Evolutionary conservation across 768 basidiomycete species (phyloP).

Genomic region (Phylloporus rhodoxanthus): DNA sequence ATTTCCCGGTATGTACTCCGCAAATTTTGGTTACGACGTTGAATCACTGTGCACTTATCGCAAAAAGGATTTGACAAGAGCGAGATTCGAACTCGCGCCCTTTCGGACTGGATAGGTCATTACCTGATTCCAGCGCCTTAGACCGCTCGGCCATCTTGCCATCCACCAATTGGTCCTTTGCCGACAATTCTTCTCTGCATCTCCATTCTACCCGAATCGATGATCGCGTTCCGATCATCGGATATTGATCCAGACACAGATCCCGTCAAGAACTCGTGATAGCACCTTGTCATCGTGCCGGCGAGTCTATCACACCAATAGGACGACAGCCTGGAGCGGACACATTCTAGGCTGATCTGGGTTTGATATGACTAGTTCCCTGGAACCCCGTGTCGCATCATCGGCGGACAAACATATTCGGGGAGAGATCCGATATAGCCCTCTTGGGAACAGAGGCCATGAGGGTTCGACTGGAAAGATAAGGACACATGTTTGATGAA

Average conservation of each 20-base stretch:
- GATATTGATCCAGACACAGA: neutral
- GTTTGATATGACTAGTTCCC: neutral
- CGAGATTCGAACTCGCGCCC: constrained; percentile 37
- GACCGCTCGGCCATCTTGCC: constrained; percentile 53
- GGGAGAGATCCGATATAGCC: too few species aligned
- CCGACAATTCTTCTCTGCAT: neutral
- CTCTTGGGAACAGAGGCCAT: too few species aligned
- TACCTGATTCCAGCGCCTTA: constrained; percentile 53
- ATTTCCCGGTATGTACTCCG: too few species aligned
- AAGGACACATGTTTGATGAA: too few species aligned
- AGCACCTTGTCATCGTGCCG: too few species aligned
- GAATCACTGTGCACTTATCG: too few species aligned
- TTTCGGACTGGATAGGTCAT: constrained; percentile 23
- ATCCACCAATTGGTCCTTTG: neutral
- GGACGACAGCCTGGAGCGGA: neutral
- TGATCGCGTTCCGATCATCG: too few species aligned
- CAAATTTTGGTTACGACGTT: too few species aligned
- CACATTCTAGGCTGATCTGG: neutral
- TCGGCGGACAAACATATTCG: too few species aligned
- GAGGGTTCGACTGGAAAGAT: too few species aligned
- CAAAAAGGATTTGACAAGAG: constrained; percentile 24
- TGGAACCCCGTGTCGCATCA: neutral
- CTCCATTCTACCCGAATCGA: too few species aligned
- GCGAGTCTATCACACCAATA: neutral
- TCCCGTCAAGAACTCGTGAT: too few species aligned